Conservation (phyloP, 1,139 yeast species). For the Wickerhamomyces sp. region DNA sequence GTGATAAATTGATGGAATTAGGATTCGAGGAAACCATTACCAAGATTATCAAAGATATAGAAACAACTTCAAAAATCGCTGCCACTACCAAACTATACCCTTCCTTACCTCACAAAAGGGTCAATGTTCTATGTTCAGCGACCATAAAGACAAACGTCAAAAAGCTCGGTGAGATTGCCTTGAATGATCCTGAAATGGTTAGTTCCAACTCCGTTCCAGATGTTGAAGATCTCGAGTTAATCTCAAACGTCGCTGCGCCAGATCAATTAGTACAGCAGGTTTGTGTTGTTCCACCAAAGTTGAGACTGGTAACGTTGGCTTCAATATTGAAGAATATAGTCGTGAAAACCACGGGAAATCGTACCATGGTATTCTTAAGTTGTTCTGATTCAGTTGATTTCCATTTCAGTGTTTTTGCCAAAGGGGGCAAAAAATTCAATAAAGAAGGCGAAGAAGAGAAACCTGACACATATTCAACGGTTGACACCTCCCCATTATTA, state of each 20-base stretch:
- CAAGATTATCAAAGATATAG: constrained; percentile 60
- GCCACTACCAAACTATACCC: constrained; percentile 41
- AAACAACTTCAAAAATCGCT: constrained; percentile 37
- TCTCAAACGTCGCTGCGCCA: constrained; percentile 58
- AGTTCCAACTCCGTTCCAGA: constrained; percentile 39
- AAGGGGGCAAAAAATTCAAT: constrained; percentile 24
- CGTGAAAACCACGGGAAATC: constrained; percentile 27
- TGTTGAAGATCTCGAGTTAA: constrained; percentile 33
- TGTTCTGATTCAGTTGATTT: constrained; percentile 95
- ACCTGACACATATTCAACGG: constrained; percentile 32
- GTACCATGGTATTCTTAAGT: constrained; percentile 82
- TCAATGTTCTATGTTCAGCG: constrained; percentile 88
- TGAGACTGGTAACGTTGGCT: constrained; percentile 76
- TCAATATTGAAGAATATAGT: constrained; percentile 54
- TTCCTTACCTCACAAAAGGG: constrained; percentile 61
- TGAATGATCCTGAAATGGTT: constrained; percentile 68
- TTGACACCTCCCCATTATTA: constrained; percentile 51
- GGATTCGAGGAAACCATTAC: constrained; percentile 94
- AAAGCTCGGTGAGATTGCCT: constrained; percentile 71
- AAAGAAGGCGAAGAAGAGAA: constrained; percentile 23
- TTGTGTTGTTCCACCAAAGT: constrained; percentile 83
- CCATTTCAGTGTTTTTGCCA: constrained; percentile 72
- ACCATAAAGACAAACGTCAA: constrained; percentile 81
- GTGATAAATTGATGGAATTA: constrained; percentile 88
- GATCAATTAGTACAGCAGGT: constrained; percentile 82